These are phyloP conservation scores for Sambucus nigra DNA, from an alignment of 129 eudicot species.

Conservation along the genomic window DNA sequence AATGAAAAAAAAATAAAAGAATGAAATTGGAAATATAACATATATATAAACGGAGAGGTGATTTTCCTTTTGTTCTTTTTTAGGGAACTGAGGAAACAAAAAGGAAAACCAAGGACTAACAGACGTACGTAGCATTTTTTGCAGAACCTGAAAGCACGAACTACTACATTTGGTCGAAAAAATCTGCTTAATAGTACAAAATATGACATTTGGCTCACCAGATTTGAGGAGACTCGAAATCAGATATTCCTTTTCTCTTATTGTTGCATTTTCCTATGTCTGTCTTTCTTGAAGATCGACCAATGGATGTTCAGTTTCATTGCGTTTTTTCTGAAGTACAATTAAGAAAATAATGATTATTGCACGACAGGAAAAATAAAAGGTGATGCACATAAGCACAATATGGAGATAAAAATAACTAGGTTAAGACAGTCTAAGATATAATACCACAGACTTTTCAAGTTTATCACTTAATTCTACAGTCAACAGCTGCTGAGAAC, in stretches of 20 bases:
- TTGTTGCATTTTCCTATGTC: conserved; percentile 83
- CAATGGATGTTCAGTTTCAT: conserved; percentile 83
- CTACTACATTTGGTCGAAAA: too few species aligned
- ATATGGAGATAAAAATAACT: conserved; percentile 1
- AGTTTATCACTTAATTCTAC: conserved; percentile 72
- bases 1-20: too few species aligned
- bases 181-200: too few species aligned
- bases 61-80: too few species aligned
- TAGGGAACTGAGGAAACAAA: too few species aligned
- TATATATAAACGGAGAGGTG: too few species aligned
- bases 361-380: background rate
- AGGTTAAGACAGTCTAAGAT: background rate
- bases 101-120: too few species aligned
- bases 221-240: conserved; percentile 86
- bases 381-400: background rate
- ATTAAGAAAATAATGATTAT: conserved; percentile 6
- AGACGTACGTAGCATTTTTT: too few species aligned
- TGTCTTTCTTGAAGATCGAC: conserved; percentile 89
- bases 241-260: conserved; percentile 85
- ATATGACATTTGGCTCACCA: conserved; percentile 57
- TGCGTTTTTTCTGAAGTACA: conserved; percentile 82
- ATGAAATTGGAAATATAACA: too few species aligned
- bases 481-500: conserved; percentile 70
- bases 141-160: too few species aligned
- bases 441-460: conserved; percentile 71